These are phyloP conservation scores for Cercospora sp. DNA, from an alignment of 2,329 filamentous ascomycete genomes.

Conservation along the genomic window DNA sequence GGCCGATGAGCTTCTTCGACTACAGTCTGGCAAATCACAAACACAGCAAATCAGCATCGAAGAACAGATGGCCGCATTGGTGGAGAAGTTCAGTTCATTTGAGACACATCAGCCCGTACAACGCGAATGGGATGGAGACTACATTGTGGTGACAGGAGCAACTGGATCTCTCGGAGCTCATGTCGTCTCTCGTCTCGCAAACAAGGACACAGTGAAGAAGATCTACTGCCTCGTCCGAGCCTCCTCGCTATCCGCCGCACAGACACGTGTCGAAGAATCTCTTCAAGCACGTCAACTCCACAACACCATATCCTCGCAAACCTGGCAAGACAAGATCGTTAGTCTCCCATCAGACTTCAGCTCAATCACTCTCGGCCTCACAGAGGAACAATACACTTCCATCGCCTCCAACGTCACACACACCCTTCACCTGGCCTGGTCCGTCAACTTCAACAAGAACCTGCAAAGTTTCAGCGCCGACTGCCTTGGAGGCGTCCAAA, in stretches of 20 bases:
- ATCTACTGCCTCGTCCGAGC: slow-evolving; percentile 58
- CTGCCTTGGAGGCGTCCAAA: slow-evolving; percentile 36
- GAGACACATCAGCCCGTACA: slow-evolving; percentile 26
- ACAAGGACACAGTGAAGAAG: slow-evolving; percentile 32
- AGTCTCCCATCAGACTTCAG: slow-evolving; percentile 35
- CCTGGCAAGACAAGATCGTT: slow-evolving; percentile 19
- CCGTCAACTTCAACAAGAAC: slow-evolving; percentile 43
- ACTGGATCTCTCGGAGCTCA: slow-evolving; percentile 66
- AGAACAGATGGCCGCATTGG: slow-evolving; percentile 47
- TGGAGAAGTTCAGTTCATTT: slow-evolving; percentile 46
- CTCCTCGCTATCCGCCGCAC: slow-evolving; percentile 32
- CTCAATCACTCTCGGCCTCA: slow-evolving; percentile 32
- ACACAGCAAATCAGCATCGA: slow-evolving; percentile 37
- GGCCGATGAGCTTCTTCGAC: slow-evolving; percentile 45
- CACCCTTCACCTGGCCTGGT: slow-evolving; percentile 43
- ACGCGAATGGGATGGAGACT: slow-evolving; percentile 7
- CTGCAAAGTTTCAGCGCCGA: slow-evolving; percentile 36
- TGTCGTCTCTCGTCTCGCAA: slow-evolving; percentile 47
- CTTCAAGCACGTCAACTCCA: slow-evolving; percentile 41
- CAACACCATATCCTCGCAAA: slow-evolving; percentile 26
- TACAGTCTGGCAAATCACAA: slow-evolving; percentile 42
- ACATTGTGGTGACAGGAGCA: slow-evolving; percentile 56
- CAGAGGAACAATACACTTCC: slow-evolving; percentile 24
- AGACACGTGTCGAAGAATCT: slow-evolving; percentile 40
- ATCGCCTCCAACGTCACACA: slow-evolving; percentile 31